Percentiles rank a stretch among this genome's conserved stretches.
phyloP scores from a whole-genome alignment of 345 rosid genomes.

The Eucalyptus victrix region DNA sequence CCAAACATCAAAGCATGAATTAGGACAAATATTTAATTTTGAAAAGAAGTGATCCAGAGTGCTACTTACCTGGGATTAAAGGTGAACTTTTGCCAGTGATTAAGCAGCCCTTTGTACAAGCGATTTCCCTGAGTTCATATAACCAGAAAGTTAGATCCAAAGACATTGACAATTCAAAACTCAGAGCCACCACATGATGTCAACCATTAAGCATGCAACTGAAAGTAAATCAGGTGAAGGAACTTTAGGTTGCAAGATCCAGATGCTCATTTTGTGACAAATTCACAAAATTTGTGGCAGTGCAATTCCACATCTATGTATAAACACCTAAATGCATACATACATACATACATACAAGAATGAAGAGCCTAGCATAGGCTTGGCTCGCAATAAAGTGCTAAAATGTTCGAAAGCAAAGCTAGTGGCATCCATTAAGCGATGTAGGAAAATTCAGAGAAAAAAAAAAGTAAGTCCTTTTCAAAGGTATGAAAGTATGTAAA shows the following conservation, averaged over 20 bases:
- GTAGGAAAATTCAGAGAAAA: not conserved
- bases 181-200: not conserved
- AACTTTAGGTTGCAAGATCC: not conserved
- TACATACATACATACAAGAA: not conserved
- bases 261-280: not conserved
- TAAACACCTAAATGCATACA: not conserved
- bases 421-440: not conserved
- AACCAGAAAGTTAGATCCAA: not conserved
- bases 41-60: not conserved
- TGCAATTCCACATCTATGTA: not conserved
- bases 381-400: not conserved
- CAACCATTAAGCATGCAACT: not conserved
- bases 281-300: not conserved
- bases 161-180: not conserved
- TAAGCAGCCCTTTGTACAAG: conserved; percentile 74
- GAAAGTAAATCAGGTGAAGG: not conserved
- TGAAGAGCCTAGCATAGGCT: not conserved
- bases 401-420: not conserved
- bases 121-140: conserved; percentile 56
- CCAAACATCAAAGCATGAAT: not conserved
- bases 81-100: conserved; percentile 94
- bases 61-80: conserved; percentile 82
- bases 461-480: not conserved
- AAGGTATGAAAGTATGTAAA: not conserved
- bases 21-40: not conserved